Percentiles rank a stretch among this genome's conserved stretches.
phyloP scores from a whole-genome alignment of 306 rosid species.

The Adenanthera pavonina region DNA sequence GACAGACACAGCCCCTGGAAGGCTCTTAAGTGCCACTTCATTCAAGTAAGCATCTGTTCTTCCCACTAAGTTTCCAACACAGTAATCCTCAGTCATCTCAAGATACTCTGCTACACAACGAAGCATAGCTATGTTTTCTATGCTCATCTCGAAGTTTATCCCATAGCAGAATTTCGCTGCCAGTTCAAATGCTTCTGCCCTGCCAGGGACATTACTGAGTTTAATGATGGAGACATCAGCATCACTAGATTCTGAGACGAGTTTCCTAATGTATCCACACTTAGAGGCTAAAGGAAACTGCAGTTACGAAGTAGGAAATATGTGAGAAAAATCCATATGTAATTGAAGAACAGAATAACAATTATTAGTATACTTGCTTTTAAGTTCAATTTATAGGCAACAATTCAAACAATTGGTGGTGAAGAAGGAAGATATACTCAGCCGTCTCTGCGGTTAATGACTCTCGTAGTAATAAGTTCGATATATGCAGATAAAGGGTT shows the following conservation, averaged over 20 bases:
- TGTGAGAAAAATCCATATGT: neutral
- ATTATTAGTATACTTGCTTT: neutral
- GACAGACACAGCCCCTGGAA: constrained; percentile 75
- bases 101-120: constrained; percentile 93
- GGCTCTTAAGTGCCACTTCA: constrained; percentile 81
- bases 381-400: neutral
- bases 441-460: neutral
- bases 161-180: constrained; percentile 97
- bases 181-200: constrained; percentile 90
- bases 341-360: neutral
- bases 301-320: neutral
- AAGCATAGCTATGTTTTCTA: constrained; percentile 77
- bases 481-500: constrained; percentile 27
- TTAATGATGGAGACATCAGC: constrained; percentile 64
- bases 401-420: neutral
- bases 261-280: constrained; percentile 80
- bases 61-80: constrained; percentile 77
- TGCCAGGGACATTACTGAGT: constrained; percentile 79
- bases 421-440: neutral
- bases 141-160: constrained; percentile 83
- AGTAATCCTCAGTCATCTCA: constrained; percentile 89
- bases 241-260: constrained; percentile 74
- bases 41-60: constrained; percentile 81
- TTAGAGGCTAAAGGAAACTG: constrained; percentile 93
- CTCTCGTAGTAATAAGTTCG: neutral